Conservation (phyloP, 805 yeast genomes). For the Diddensiella transvaalensis region DNA sequence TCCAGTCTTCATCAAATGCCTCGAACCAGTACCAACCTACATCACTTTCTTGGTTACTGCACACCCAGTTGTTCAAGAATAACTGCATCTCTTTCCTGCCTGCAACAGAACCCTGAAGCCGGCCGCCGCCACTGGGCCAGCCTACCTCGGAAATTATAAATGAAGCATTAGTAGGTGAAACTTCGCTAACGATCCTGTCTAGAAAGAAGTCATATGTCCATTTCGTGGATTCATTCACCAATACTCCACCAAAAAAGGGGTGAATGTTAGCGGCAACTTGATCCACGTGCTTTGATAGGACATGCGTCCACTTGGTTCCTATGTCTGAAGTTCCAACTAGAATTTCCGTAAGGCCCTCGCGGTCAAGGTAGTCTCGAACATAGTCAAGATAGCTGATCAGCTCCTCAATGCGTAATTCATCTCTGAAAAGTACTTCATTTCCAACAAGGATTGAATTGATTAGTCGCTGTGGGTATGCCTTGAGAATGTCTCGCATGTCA, state of each 20-base stretch:
- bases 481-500: conserved; percentile 42
- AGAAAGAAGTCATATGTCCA: conserved; percentile 53
- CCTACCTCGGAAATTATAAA: conserved; percentile 61
- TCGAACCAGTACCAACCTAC: conserved; percentile 60
- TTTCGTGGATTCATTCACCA: conserved; percentile 43
- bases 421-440: conserved; percentile 57
- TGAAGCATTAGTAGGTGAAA: conserved; percentile 9
- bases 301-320: conserved; percentile 44
- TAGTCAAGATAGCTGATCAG: conserved; percentile 43
- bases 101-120: conserved; percentile 44
- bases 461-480: conserved; percentile 41
- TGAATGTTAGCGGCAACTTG: conserved; percentile 61
- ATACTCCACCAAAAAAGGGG: conserved; percentile 63
- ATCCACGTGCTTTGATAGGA: conserved; percentile 46
- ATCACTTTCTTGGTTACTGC: conserved; percentile 38
- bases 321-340: conserved; percentile 64
- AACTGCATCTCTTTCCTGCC: conserved; percentile 41
- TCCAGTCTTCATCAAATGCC: conserved; percentile 76
- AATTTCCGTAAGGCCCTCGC: conserved; percentile 35
- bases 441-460: conserved; percentile 58
- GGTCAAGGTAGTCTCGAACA: conserved; percentile 38
- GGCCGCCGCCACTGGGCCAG: conserved; percentile 68
- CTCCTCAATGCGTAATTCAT: conserved; percentile 41
- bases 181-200: conserved; percentile 36
- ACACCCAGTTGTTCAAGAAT: conserved; percentile 52